Base-by-base conservation (phyloP, 805 yeast genomes). In the Candida maltosa region DNA sequence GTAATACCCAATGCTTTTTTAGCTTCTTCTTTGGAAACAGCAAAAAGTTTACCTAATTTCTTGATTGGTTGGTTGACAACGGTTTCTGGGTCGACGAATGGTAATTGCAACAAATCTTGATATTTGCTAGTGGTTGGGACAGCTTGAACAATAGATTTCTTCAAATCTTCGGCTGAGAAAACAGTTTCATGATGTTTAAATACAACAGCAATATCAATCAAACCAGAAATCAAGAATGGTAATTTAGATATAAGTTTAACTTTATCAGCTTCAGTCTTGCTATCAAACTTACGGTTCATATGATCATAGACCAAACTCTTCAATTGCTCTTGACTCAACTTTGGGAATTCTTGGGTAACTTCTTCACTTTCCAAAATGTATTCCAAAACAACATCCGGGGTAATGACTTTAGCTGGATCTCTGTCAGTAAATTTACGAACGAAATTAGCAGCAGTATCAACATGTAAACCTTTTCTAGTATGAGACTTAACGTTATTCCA, bases 381-480 rank as follows among this genome's bases (percentile, higher is more conserved):
- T 31, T 73, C 70, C 37, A 77, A 57, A 23, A 91, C 64, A 14
- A 74, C 71, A 30, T 69, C 71, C 5, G 80, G 67, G 8, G 83
- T 76, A 23, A 83, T 65, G 28, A 78, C 62, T 45, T 76, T 79
- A 16, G 85, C 75, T 8, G 93, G 91, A 52, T 78, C 80, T 53
- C 74, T 75, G 60, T 87, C 89, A 41, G 87, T 73, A 52, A 87
- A 60, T 44, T 75, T 71, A 48, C 84, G 82, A 30, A 86, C 80
- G 52, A 84, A 86, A 37, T 67, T 54, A 3, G 85, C 75, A 4
- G 98, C 96, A n/a, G 97, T 84, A 18, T 77, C 75, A 32, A 83
- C 80, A 45, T 85, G 86, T 40, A 93, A 69, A 4, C 96, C 96
- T 47, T 77, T 78, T 48, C 81, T 85, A 18, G 96, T 93, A 52